phyloP scores from a whole-genome alignment of 176 grass and related monocot species.

The Oryza longistaminata region DNA sequence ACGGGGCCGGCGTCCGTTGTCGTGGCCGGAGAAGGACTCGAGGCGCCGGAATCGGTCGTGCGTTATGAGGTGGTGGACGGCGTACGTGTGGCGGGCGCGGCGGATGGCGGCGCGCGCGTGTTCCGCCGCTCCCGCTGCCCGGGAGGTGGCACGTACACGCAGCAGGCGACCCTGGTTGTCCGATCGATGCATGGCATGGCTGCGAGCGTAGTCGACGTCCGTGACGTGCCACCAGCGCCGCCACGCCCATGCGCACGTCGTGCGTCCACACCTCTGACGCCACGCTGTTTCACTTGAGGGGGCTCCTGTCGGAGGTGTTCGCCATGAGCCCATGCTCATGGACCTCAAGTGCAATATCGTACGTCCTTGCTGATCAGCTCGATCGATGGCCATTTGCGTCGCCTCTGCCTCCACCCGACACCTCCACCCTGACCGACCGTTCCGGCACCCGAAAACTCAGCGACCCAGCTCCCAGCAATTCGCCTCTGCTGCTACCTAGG shows the following conservation, averaged over 20 bases:
- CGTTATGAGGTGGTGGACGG: conserved; percentile 98
- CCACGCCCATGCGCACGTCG: conserved; percentile 54
- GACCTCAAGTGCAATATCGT: too few relatives aligned
- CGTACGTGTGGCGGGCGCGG: too few relatives aligned
- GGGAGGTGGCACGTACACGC: too few relatives aligned
- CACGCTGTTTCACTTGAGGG: conserved; percentile 59
- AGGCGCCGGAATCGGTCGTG: conserved; percentile 21
- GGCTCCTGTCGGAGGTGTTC: too few relatives aligned
- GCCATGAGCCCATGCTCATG: too few relatives aligned
- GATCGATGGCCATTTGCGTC: conserved; percentile 67
- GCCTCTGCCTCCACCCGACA: conserved; percentile 29
- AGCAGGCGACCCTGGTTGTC: too few relatives aligned
- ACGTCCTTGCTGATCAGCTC: conserved; percentile 70
- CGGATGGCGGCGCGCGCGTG: too few relatives aligned
- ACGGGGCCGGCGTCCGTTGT: neutral
- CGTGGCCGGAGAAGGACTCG: conserved; percentile 20
- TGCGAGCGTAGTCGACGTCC: too few relatives aligned
- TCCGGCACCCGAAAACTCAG: conserved; percentile 52
- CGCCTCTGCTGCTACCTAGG: too few relatives aligned
- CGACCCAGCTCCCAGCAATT: conserved; percentile 69
- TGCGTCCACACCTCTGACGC: conserved; percentile 91
- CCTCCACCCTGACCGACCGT: conserved; percentile 46
- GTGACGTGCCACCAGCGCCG: conserved; percentile 62
- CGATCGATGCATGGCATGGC: too few relatives aligned
- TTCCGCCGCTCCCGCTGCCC: too few relatives aligned